A percentile compares a stretch with the other conserved stretches of the same genome.
phyloP scores from a whole-genome alignment of 805 yeast genomes.

The Groenewaldozyma salmanticensis region DNA sequence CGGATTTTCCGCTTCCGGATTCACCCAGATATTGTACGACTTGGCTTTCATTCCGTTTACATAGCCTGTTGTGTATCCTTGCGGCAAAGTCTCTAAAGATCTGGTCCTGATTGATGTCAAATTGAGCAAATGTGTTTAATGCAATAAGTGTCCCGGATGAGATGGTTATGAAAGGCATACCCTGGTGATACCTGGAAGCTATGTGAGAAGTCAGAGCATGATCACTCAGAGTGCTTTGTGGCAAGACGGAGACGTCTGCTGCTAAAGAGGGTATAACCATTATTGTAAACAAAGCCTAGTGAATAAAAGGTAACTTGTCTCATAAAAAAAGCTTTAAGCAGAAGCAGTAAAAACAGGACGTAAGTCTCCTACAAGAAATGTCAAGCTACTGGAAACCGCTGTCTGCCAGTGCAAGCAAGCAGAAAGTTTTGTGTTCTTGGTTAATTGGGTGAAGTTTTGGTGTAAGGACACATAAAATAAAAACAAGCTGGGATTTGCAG shows the following conservation, averaged over 20 bases:
- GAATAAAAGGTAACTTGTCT: too few relatives aligned
- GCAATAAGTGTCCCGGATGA: constrained; percentile 31
- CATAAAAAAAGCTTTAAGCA: too few relatives aligned
- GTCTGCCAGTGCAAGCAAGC: too few relatives aligned
- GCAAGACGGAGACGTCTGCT: constrained; percentile 28
- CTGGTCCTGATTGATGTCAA: constrained; percentile 30
- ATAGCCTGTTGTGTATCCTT: constrained; percentile 28
- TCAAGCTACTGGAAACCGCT: too few relatives aligned
- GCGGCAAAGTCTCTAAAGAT: constrained; percentile 30
- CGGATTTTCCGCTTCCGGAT: constrained; percentile 32
- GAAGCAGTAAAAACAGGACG: too few relatives aligned
- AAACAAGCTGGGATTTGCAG: too few relatives aligned
- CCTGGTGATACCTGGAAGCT: constrained; percentile 34
- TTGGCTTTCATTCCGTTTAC: constrained; percentile 29
- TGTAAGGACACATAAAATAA: too few relatives aligned
- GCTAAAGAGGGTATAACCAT: constrained; percentile 19
- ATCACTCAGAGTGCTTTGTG: constrained; percentile 28
- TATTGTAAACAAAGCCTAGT: neutral
- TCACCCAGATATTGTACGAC: constrained; percentile 32
- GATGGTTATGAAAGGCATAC: constrained; percentile 30
- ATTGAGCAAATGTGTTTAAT: constrained; percentile 29
- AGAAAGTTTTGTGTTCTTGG: too few relatives aligned
- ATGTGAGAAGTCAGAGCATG: constrained; percentile 33
- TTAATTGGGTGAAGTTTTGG: too few relatives aligned
- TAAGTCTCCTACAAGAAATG: too few relatives aligned